These are phyloP conservation scores for Arxiozyma heterogenica DNA, from an alignment of 1,139 yeast genomes.

Conservation along the genomic window DNA sequence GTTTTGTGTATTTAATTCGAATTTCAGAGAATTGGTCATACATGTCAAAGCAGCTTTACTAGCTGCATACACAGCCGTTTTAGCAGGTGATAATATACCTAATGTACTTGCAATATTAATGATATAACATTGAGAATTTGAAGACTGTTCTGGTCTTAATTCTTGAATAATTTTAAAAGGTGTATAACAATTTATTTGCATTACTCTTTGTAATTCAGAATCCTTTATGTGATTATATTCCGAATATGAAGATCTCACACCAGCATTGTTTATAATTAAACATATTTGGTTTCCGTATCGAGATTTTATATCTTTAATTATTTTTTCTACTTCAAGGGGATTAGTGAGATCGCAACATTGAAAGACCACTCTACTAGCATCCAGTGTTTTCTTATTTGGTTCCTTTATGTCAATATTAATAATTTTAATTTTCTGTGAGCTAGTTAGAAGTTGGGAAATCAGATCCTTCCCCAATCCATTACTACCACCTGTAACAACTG, in stretches of 20 bases:
- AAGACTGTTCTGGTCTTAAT: constrained; percentile 28
- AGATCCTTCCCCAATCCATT: constrained; percentile 50
- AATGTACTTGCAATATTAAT: constrained; percentile 62
- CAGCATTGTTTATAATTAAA: constrained; percentile 68
- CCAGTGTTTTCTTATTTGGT: constrained; percentile 24
- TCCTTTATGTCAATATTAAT: constrained; percentile 44
- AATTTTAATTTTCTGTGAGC: constrained; percentile 29
- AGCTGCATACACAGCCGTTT: constrained; percentile 55
- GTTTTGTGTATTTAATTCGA: constrained; percentile 35
- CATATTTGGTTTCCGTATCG: constrained; percentile 35
- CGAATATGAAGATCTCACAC: constrained; percentile 44
- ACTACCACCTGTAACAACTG: constrained; percentile 57
- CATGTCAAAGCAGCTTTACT: constrained; percentile 56
- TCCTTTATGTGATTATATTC: constrained; percentile 35
- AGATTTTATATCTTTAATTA: constrained; percentile 30
- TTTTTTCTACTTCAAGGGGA: constrained; percentile 28
- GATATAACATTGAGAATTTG: constrained; percentile 37
- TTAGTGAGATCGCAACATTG: constrained; percentile 45
- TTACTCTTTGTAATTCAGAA: constrained; percentile 31
- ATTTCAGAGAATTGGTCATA: constrained; percentile 48
- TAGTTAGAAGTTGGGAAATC: constrained; percentile 31
- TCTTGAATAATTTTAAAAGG: constrained; percentile 44
- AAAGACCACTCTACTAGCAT: constrained; percentile 26
- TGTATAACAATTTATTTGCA: constrained; percentile 40
- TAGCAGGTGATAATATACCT: constrained; percentile 63